A percentile compares a stretch with the other conserved stretches of the same genome.
These are phyloP conservation scores for Claviceps humidiphila DNA, from an alignment of 2,329 filamentous ascomycete genomes.

Conservation along the genomic window DNA sequence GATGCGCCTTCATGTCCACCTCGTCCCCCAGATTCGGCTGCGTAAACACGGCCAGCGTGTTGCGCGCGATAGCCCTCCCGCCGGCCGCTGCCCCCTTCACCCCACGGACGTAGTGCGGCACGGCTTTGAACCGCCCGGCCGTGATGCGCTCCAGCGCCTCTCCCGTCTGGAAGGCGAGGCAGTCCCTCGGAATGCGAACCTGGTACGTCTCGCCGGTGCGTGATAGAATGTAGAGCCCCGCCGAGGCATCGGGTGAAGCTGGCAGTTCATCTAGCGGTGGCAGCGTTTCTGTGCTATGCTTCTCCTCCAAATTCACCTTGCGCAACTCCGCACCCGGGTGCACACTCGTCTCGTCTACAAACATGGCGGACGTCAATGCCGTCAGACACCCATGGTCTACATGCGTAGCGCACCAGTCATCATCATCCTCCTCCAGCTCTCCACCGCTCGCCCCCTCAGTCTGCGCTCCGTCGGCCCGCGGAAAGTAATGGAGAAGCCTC, in stretches of 20 bases:
- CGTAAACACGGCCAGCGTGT: constrained; percentile 92
- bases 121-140: constrained; percentile 78
- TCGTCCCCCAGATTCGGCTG: constrained; percentile 82
- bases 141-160: constrained; percentile 88
- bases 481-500: constrained; percentile 85
- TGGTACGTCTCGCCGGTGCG: constrained; percentile 73
- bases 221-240: constrained; percentile 89
- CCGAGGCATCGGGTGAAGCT: constrained; percentile 64
- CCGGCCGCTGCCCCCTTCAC: constrained; percentile 39
- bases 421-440: constrained; percentile 36
- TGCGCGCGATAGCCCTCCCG: constrained; percentile 50
- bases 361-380: constrained; percentile 90
- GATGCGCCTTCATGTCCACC: constrained; percentile 53
- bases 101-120: constrained; percentile 88
- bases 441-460: neutral
- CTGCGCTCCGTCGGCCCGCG: constrained; percentile 27
- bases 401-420: constrained; percentile 91
- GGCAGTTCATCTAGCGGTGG: constrained; percentile 56
- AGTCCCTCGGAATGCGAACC: constrained; percentile 80
- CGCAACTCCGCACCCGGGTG: constrained; percentile 2
- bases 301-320: neutral
- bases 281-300: constrained; percentile 13
- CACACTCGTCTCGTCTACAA: constrained; percentile 59
- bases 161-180: constrained; percentile 91
- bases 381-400: constrained; percentile 90